A percentile compares a stretch with the other conserved stretches of the same genome.
Conservation (phyloP, 768 basidiomycete species). For the Dentipellis fragilis region DNA sequence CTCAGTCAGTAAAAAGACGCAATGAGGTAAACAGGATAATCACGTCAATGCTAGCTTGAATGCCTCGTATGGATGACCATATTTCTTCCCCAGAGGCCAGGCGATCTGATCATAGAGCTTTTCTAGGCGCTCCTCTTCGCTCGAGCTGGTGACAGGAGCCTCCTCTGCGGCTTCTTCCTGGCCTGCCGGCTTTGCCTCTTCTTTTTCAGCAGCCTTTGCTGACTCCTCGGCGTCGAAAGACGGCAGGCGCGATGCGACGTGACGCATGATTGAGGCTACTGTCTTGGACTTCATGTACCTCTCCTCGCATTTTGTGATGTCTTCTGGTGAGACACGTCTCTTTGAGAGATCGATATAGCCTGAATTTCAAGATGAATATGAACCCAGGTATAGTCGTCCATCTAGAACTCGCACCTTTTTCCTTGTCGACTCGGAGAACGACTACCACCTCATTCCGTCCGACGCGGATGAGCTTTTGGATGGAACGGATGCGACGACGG, state of each 20-base stretch:
- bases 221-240: constrained; percentile 23
- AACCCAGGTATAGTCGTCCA: neutral
- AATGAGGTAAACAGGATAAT: constrained; percentile 19
- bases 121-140: constrained; percentile 43
- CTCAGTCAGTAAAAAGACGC: constrained; percentile 1
- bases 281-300: constrained; percentile 97
- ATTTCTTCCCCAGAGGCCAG: constrained; percentile 89
- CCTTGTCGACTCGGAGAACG: constrained; percentile 95
- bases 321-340: constrained; percentile 94
- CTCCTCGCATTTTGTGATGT: constrained; percentile 98
- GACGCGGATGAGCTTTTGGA: constrained; percentile 95
- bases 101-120: constrained; percentile 82
- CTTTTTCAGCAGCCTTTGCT: constrained; percentile 23
- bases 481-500: constrained; percentile 88
- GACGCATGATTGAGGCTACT: constrained; percentile 86
- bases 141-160: constrained; percentile 13
- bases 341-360: constrained; percentile 99
- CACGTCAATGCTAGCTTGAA: constrained; percentile 96
- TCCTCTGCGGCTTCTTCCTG: constrained; percentile 41
- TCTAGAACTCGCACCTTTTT: constrained; percentile 59
- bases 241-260: constrained; percentile 79
- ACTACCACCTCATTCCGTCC: constrained; percentile 98
- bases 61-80: constrained; percentile 94
- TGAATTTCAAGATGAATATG: constrained; percentile 20
- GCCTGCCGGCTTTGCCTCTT: constrained; percentile 20